Conservation (phyloP, 345 rosid genomes). For the Turnera subulata region DNA sequence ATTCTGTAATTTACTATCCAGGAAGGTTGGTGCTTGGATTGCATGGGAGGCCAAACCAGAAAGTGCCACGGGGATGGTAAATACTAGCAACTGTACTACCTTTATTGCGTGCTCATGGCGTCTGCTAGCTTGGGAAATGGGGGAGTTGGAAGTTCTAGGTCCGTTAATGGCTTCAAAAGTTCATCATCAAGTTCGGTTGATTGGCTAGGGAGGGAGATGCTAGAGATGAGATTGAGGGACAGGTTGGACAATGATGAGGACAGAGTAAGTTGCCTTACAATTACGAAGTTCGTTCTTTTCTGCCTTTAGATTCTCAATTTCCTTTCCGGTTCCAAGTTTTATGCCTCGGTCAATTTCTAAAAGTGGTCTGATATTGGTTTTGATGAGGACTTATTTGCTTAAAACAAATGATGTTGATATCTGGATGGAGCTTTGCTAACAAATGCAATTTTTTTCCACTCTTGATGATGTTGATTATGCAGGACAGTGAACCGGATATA, state of each 20-base stretch:
- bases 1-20: slow-evolving; percentile 29
- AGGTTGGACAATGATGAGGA: slow-evolving; percentile 78
- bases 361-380: slow-evolving; percentile 5
- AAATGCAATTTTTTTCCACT: not conserved
- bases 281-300: slow-evolving; percentile 8
- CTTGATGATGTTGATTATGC: slow-evolving; percentile 25
- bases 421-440: not conserved
- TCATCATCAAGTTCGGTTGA: slow-evolving; percentile 96
- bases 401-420: not conserved
- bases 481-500: slow-evolving; percentile 92
- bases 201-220: slow-evolving; percentile 95
- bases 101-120: slow-evolving; percentile 47
- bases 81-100: slow-evolving; percentile 34
- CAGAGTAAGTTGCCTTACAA: slow-evolving; percentile 47
- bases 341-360: not conserved
- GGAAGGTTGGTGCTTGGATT: slow-evolving; percentile 41
- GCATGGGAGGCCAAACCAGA: slow-evolving; percentile 36
- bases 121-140: slow-evolving; percentile 87
- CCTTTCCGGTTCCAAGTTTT: not conserved
- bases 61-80: slow-evolving; percentile 28
- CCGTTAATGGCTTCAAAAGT: slow-evolving; percentile 71
- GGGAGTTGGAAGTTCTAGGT: slow-evolving; percentile 93
- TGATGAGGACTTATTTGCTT: slow-evolving; percentile 6
- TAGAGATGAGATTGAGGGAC: slow-evolving; percentile 86
- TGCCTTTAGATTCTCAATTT: not conserved